Evolutionary conservation across 305 asterid genomes (phyloP).

Genomic region (Stenogyne calaminthoides): DNA sequence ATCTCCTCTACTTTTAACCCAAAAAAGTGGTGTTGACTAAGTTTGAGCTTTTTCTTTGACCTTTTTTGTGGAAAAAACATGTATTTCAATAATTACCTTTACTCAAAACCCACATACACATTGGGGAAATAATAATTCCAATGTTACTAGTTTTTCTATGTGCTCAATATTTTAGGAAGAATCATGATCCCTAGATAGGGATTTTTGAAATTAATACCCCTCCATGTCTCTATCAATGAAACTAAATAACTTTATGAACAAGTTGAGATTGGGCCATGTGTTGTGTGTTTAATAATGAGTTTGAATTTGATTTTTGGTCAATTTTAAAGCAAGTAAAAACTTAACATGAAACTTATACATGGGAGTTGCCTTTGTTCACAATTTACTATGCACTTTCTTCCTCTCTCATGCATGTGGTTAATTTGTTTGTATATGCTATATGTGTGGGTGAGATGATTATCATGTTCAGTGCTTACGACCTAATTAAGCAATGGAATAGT

Average conservation of each 20-base stretch:
- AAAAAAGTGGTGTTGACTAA: conserved; percentile 44
- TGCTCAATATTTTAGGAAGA: conserved; percentile 14
- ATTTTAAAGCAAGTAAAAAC: conserved; percentile 46
- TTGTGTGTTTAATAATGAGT: conserved; percentile 71
- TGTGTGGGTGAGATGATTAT: conserved; percentile 74
- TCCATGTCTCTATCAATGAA: conserved; percentile 68
- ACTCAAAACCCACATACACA: conserved; percentile 51
- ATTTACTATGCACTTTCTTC: too few relatives aligned
- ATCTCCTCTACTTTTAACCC: conserved; percentile 23
- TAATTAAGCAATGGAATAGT: conserved; percentile 68
- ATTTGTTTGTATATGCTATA: conserved; percentile 48
- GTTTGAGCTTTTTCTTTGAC: conserved; percentile 42
- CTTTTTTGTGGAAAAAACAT: conserved; percentile 44
- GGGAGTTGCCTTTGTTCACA: conserved; percentile 70
- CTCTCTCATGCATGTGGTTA: conserved; percentile 75
- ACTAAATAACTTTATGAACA: conserved; percentile 61
- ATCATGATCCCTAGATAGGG: conserved; percentile 30
- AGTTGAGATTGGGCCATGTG: conserved; percentile 82
- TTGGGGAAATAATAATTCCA: conserved; percentile 52
- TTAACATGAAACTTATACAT: conserved; percentile 42
- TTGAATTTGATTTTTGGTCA: conserved; percentile 62
- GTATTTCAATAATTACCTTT: conserved; percentile 57
- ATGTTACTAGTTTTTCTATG: conserved; percentile 3
- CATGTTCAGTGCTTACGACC: conserved; percentile 66
- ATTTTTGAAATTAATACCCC: neutral